These are phyloP conservation scores for Nitzschia palea DNA, from an alignment of 108 stramenopile genomes.

Conservation along the genomic window DNA sequence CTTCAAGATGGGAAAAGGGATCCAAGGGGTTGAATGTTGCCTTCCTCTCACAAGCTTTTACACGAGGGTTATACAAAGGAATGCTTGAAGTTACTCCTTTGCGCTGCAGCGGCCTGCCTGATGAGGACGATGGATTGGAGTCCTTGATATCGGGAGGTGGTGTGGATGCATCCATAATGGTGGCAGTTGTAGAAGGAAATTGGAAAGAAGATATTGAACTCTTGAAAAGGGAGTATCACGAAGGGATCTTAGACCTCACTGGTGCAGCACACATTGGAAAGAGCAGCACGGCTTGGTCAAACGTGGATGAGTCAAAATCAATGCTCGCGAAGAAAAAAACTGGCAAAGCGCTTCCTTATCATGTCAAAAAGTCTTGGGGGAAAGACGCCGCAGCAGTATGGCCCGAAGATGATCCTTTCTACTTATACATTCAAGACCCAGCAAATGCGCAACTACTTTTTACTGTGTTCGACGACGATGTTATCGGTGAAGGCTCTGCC, in stretches of 20 bases:
- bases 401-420: conserved; percentile 75
- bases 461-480: conserved; percentile 75
- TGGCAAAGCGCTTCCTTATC: conserved; percentile 61
- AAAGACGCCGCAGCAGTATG: conserved; percentile 70
- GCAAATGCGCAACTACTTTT: conserved; percentile 59
- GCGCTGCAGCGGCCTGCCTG: conserved; percentile 56
- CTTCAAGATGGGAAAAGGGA: conserved; percentile 78
- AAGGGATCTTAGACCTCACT: conserved; percentile 68
- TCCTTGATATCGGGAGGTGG: conserved; percentile 63
- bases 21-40: conserved; percentile 77
- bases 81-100: conserved; percentile 68
- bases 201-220: conserved; percentile 75
- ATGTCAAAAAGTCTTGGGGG: conserved; percentile 65
- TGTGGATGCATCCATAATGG: conserved; percentile 62
- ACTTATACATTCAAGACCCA: conserved; percentile 81
- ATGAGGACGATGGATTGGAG: conserved; percentile 73
- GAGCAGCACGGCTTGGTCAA: conserved; percentile 74
- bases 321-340: conserved; percentile 44
- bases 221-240: conserved; percentile 76
- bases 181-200: conserved; percentile 66
- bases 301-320: conserved; percentile 62
- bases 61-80: conserved; percentile 71
- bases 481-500: conserved; percentile 56
- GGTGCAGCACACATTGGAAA: conserved; percentile 80
- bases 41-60: conserved; percentile 59